phyloP scores from a whole-genome alignment of 805 yeast genomes.

The Saccharomycopsis olivae region DNA sequence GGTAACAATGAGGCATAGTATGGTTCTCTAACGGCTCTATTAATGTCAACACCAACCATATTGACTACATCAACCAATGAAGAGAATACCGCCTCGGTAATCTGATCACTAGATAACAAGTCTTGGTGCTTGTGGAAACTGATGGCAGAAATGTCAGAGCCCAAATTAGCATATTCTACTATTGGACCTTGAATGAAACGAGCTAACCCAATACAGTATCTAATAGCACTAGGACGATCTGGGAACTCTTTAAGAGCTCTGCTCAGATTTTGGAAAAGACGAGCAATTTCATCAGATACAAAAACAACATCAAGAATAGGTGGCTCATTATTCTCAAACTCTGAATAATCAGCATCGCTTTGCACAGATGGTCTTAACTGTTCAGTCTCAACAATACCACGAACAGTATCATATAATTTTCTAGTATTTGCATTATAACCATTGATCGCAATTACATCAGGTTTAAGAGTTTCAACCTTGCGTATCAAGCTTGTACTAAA shows the following conservation, averaged over 20 bases:
- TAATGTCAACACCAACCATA: conserved; percentile 87
- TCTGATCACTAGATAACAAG: conserved; percentile 50
- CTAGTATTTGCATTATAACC: conserved; percentile 75
- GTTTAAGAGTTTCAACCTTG: conserved; percentile 53
- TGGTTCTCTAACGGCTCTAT: conserved; percentile 72
- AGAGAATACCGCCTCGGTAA: conserved; percentile 60
- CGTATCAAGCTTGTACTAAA: conserved; percentile 56
- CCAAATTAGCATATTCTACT: conserved; percentile 74
- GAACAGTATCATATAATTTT: conserved; percentile 44
- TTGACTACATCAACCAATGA: conserved; percentile 85
- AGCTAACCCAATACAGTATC: conserved; percentile 82
- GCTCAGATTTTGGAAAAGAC: conserved; percentile 71
- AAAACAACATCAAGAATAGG: conserved; percentile 61
- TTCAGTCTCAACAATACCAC: conserved; percentile 45
- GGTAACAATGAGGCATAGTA: conserved; percentile 64
- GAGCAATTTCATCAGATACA: conserved; percentile 90
- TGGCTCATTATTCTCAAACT: conserved; percentile 24
- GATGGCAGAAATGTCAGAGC: conserved; percentile 60
- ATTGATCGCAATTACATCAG: conserved; percentile 84
- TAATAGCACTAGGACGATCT: conserved; percentile 68
- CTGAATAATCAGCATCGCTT: conserved; percentile 21
- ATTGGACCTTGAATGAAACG: conserved; percentile 91
- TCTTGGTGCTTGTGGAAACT: conserved; percentile 66
- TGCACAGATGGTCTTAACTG: conserved; percentile 30
- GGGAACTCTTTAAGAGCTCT: conserved; percentile 73